Evolutionary conservation across 139 green algal species (phyloP), one percentile per base, ranked within the genome.

Genomic region (Pleodorina starrii): DNA sequence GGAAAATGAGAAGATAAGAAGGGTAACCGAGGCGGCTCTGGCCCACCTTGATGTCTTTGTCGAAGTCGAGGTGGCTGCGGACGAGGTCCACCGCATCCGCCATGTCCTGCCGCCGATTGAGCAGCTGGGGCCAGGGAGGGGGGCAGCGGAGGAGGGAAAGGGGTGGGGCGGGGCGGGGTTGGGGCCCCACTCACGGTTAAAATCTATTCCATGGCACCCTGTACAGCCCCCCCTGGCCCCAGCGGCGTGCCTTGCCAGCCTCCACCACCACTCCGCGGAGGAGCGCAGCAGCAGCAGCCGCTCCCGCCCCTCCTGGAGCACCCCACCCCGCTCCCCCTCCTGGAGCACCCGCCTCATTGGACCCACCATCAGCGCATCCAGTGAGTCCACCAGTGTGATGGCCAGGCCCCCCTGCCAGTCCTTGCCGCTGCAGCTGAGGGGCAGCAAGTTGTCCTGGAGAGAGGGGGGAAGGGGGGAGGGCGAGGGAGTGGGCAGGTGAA

Each of bases 371-470:
- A 99, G 94, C 1, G 96, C 94, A 86, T 99, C 96, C 42, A 99
- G 79, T 0, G 92, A 90, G 90, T 99, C 97, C 25, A 99, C 77
- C 10, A 98, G 91, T 0, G 97, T 98, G 54, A 98, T 85, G 0
- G 90, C 95, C 19, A 98, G 91, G 25, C 96, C 96, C 29, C 97
- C 97, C 87, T 98, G 95, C 54, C 94, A 96, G 92, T 99, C 91
- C 46, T 86, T 69, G 12, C 96, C 96, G 0, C 69, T 46, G 90
- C 97, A 98, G 86, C 88, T 96, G 17, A 97, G 86, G 27, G 97
- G 97, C 17, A 95, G 91, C 71, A 98, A 87, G 86, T 98, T 96
- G 91, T 98, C 97, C 88, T 95, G 91, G 12, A 50, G 74, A 27
- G 44, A 66, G 74, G 48, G 27, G 32, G 17, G 27, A 43, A 68